These are phyloP conservation scores for Alternaria infectoria DNA, from an alignment of 2,329 filamentous ascomycete species.

Conservation along the genomic window DNA sequence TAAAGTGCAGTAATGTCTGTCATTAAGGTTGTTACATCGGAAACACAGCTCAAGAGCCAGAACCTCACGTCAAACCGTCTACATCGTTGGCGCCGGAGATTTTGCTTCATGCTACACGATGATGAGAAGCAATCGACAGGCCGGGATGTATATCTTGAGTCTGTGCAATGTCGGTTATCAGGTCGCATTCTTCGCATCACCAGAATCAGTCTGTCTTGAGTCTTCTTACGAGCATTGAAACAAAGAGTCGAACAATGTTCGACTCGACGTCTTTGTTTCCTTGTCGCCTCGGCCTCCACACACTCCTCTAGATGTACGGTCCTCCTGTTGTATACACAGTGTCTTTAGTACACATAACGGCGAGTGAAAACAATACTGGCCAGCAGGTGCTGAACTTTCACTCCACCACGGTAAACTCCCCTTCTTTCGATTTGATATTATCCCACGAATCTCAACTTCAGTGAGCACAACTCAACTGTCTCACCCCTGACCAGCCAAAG, in stretches of 20 bases:
- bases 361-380: neutral
- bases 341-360: neutral
- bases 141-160: neutral
- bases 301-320: neutral
- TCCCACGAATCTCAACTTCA: neutral
- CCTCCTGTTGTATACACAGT: neutral
- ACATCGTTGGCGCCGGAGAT: neutral
- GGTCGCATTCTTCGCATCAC: neutral
- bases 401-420: neutral
- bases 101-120: neutral
- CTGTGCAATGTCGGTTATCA: neutral
- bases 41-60: neutral
- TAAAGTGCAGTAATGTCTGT: neutral
- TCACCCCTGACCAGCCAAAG: neutral
- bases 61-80: neutral
- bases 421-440: neutral
- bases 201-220: neutral
- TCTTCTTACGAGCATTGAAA: neutral
- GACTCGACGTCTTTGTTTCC: neutral
- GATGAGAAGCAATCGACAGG: neutral
- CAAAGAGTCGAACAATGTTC: slow-evolving; percentile 1
- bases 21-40: neutral
- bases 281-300: neutral
- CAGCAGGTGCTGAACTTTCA: neutral
- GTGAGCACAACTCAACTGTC: neutral